Percentiles rank a stretch among this genome's conserved stretches.
These are phyloP conservation scores for Exsudoporus frostii DNA, from an alignment of 768 basidiomycete species.

Conservation along the genomic window DNA sequence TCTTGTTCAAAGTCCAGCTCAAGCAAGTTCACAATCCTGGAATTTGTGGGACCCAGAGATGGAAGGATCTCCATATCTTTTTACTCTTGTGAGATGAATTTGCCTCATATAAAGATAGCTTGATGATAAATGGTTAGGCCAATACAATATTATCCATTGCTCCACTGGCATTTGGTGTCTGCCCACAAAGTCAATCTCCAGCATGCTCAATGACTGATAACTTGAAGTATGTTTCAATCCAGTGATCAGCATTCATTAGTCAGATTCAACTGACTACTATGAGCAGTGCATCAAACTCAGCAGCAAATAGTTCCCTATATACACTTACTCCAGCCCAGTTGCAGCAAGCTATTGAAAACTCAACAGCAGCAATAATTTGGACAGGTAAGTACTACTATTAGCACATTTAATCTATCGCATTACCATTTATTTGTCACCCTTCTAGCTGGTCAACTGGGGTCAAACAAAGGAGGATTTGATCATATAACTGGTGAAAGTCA, in stretches of 20 bases:
- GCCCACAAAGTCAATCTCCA: not conserved
- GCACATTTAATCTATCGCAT: not conserved
- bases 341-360: not conserved
- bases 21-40: not conserved
- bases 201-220: not conserved
- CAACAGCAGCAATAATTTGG: constrained; percentile 10
- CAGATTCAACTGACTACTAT: not conserved
- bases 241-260: not conserved
- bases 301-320: not conserved
- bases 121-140: not conserved
- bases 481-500: not conserved
- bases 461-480: constrained; percentile 8
- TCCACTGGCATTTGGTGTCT: not conserved
- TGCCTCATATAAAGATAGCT: too few relatives aligned
- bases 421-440: not conserved
- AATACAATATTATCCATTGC: rapidly evolving
- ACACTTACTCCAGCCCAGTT: not conserved
- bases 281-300: not conserved
- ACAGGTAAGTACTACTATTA: constrained; percentile 1
- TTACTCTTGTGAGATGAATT: not conserved
- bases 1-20: not conserved
- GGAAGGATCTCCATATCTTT: not conserved
- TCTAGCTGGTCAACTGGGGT: constrained; percentile 10
- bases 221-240: not conserved
- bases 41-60: not conserved